Percentiles rank a stretch among this genome's conserved stretches.
Evolutionary conservation across 306 rosid genomes (phyloP).

Genomic region (Abrus pulchellus): DNA sequence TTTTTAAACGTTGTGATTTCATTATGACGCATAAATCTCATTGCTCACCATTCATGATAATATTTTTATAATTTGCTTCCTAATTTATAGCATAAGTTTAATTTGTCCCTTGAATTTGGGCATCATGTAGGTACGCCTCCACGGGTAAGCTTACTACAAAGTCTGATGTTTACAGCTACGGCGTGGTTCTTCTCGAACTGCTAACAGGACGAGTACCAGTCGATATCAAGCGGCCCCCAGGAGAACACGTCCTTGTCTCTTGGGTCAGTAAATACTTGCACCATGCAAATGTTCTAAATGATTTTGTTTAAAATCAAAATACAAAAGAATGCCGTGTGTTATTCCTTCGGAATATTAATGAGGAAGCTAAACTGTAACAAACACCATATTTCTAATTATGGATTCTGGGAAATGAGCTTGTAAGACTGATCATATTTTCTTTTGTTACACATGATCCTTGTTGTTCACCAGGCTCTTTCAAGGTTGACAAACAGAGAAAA

Average conservation of each 20-base stretch:
- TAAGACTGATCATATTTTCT: neutral
- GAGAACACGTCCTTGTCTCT: slow-evolving; percentile 94
- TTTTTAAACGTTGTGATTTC: slow-evolving; percentile 1
- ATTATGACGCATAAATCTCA: neutral
- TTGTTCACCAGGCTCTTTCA: slow-evolving; percentile 85
- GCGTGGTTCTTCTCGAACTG: slow-evolving; percentile 92
- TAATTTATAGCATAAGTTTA: neutral
- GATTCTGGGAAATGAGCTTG: neutral
- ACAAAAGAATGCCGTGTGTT: neutral
- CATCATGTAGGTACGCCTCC: slow-evolving; percentile 78
- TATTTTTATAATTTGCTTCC: neutral
- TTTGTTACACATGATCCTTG: slow-evolving; percentile 4
- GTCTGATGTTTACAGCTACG: slow-evolving; percentile 94
- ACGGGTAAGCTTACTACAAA: slow-evolving; percentile 92
- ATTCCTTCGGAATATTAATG: neutral
- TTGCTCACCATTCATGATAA: neutral
- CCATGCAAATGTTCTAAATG: slow-evolving; percentile 7
- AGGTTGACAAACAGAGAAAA: slow-evolving; percentile 88
- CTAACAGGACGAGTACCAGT: slow-evolving; percentile 94
- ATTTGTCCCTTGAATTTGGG: slow-evolving; percentile 37
- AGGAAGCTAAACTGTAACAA: slow-evolving; percentile 21
- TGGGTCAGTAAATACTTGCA: slow-evolving; percentile 70
- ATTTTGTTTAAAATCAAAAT: slow-evolving; percentile 17
- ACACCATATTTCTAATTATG: neutral
- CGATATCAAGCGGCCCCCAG: slow-evolving; percentile 79